These are phyloP conservation scores for Colletotrichum sp. DNA, from an alignment of 2,329 filamentous ascomycete species.

Conservation along the genomic window DNA sequence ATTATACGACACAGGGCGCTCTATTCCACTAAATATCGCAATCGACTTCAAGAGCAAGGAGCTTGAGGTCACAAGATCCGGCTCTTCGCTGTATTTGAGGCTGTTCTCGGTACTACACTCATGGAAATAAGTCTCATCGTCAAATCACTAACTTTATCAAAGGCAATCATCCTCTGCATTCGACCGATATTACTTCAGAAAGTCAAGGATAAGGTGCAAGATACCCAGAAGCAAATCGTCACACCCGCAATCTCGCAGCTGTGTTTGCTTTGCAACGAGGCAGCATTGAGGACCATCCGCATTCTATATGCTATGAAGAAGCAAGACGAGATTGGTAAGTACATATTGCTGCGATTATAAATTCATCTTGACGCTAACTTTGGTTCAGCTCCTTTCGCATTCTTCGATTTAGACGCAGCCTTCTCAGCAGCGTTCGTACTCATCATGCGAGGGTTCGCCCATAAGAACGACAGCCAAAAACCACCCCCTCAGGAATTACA, in stretches of 20 bases:
- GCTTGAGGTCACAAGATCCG: conserved; percentile 25
- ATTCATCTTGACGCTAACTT: not conserved
- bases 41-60: conserved; percentile 27
- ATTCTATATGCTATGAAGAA: conserved; percentile 26
- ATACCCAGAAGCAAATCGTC: conserved; percentile 20
- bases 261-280: conserved; percentile 29
- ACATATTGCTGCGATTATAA: accelerated
- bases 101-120: conserved; percentile 26
- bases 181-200: conserved; percentile 30
- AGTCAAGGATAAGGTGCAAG: conserved; percentile 32
- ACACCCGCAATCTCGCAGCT: conserved; percentile 23
- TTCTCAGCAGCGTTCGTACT: conserved; percentile 32
- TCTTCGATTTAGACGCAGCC: conserved; percentile 31
- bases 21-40: conserved; percentile 25
- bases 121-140: not conserved
- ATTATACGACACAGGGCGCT: conserved; percentile 26
- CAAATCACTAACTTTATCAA: not conserved
- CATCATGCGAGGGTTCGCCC: conserved; percentile 31
- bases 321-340: conserved; percentile 26
- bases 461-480: conserved; percentile 22
- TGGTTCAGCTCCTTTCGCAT: conserved; percentile 27
- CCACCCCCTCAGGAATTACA: conserved; percentile 28
- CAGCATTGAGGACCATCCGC: conserved; percentile 28
- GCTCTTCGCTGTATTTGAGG: conserved; percentile 30
- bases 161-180: conserved; percentile 33